These are phyloP conservation scores for Globisporangium echinulatum DNA, from an alignment of 352 stramenopile genomes.

Conservation along the genomic window DNA sequence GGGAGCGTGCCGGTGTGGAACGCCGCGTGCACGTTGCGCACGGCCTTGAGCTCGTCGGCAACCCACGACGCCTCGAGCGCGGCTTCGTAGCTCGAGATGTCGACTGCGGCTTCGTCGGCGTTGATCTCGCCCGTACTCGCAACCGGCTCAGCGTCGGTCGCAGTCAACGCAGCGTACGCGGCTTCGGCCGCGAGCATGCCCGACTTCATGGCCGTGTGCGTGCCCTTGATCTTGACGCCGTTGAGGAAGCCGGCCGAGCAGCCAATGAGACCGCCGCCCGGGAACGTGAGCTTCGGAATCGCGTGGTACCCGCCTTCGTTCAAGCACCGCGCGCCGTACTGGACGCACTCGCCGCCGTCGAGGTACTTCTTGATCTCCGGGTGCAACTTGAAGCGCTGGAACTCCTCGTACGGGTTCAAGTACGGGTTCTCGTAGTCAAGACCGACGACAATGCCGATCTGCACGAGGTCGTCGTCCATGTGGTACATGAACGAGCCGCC, in stretches of 20 bases:
- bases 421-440: conserved; percentile 99
- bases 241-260: conserved; percentile 99
- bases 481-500: conserved; percentile 99
- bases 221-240: conserved; percentile 98
- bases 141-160: conserved; percentile 45
- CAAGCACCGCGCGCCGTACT: conserved; percentile 95
- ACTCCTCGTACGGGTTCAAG: conserved; percentile 98
- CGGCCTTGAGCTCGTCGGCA: conserved; percentile 94
- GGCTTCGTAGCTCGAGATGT: conserved; percentile 83
- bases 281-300: conserved; percentile 98
- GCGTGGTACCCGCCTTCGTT: conserved; percentile 96
- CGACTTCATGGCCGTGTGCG: conserved; percentile 98
- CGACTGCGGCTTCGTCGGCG: conserved; percentile 39
- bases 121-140: conserved; percentile 71
- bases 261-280: conserved; percentile 93
- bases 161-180: conserved; percentile 86
- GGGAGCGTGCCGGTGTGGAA: conserved; percentile 94
- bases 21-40: conserved; percentile 95
- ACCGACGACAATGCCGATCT: conserved; percentile 95
- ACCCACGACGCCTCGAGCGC: conserved; percentile 94
- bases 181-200: conserved; percentile 97
- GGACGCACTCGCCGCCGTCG: conserved; percentile 95
- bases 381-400: conserved; percentile 99
- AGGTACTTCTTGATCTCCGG: conserved; percentile 90
- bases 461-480: conserved; percentile 93